Evolutionary conservation across 2,329 filamentous ascomycete genomes (phyloP), one percentile per base, ranked within the genome.

Genomic region (Amauroascus verrucosus): DNA sequence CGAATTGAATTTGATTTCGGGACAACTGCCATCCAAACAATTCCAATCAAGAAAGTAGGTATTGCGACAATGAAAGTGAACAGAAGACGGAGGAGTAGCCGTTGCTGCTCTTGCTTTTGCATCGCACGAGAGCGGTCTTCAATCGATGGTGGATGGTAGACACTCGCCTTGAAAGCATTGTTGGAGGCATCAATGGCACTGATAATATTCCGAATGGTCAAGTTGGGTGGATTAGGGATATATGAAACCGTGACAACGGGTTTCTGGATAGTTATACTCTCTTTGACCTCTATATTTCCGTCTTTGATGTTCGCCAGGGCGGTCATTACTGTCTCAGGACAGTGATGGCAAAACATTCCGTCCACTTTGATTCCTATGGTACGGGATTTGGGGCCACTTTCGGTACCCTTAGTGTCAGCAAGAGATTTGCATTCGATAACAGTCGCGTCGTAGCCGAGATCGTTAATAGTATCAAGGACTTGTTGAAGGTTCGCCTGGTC

Each of bases 21-120:
- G 0, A 95, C 77, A 1, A 96, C 75, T 56, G 80, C 88, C 90
- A 95, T 96, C 71, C 88, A 95, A 1, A 95, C 82, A 51, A 96
- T 87, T 2, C 91, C 90, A 37, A 96, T 82, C 48, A 95, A 66
- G 61, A 96, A 90, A 0, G 87, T 88, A 1, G 91, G 90, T 43
- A 96, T 83, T 18, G 85, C 83, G 5, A 85, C 72, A 24, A 84
- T 62, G 26, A 85, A 67, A 1, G 87, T 84, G 53, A 94, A 75
- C 1, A 85, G 64, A 14, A 88, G 77, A n/a, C 90, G 83, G 55
- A 79, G 73, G 0, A 90, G 68, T 13, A 94, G 78, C 30, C 83
- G 77, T 22, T 73, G 77, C 61, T 84, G 81, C 62, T 95, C 87
- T 54, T 78, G 79, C 18, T 76, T 75, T 56, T 86, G 84, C 64